phyloP scores from a whole-genome alignment of 2,329 filamentous ascomycete species.

The Zymoseptoria passerinii region DNA sequence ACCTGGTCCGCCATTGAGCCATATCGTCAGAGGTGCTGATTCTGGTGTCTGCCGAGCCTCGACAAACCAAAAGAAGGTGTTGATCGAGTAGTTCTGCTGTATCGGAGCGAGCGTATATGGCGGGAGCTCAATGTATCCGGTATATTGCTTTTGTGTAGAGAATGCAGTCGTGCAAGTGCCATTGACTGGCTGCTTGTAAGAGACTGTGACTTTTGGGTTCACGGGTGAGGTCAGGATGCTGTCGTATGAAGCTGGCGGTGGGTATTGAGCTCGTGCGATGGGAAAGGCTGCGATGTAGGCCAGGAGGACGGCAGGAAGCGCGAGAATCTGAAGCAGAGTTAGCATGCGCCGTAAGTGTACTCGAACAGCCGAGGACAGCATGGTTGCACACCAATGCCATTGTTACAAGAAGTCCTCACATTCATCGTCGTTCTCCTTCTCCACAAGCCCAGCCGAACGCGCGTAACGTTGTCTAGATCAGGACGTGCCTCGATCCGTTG shows the following conservation, averaged over 20 bases:
- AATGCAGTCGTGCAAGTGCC: constrained; percentile 60
- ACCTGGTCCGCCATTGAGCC: constrained; percentile 54
- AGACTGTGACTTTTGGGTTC: constrained; percentile 55
- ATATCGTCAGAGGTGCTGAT: constrained; percentile 51
- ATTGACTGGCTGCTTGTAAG: constrained; percentile 54
- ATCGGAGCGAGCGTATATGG: constrained; percentile 40
- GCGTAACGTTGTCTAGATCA: neutral
- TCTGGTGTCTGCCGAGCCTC: constrained; percentile 46
- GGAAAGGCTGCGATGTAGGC: constrained; percentile 17
- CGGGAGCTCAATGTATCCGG: constrained; percentile 57
- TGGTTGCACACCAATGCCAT: neutral
- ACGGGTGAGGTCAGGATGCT: constrained; percentile 55
- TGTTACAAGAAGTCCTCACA: neutral
- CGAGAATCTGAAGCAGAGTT: constrained; percentile 7
- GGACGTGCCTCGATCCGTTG: neutral
- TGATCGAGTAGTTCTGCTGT: constrained; percentile 49
- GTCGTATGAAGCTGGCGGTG: constrained; percentile 32
- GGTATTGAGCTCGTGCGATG: constrained; percentile 30
- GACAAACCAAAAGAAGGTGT: constrained; percentile 60
- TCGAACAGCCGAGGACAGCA: neutral
- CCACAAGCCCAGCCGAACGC: neutral
- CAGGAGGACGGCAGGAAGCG: constrained; percentile 22
- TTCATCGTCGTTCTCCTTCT: neutral
- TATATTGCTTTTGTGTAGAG: constrained; percentile 49
- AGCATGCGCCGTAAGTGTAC: neutral